Base-by-base conservation (phyloP, 164 flowering plant species). In the Paratinospora sagittata region DNA sequence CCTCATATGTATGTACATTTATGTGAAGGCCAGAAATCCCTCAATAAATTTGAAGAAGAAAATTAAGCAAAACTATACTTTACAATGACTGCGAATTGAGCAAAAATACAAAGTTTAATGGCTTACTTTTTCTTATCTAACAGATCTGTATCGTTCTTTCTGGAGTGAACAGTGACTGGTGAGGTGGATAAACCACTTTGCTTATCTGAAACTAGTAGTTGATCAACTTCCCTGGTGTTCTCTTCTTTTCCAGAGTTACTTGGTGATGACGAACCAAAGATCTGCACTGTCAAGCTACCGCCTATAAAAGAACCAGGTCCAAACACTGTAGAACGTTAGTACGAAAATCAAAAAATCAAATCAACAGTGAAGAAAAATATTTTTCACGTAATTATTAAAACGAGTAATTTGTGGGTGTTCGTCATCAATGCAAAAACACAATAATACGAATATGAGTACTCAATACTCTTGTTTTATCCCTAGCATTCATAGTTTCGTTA, bases 271-370 rank as follows among this genome's bases (percentile, higher is more conserved):
- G 87, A 79, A 39, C 90, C 91, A 57, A 72, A 73, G 66, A 91
- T 80, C 84, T 91, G 92, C 73, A 91, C 93, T 33, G 84, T 80
- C 71, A 91, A 78, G 84, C 93, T 91, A 69, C 97, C 97, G 72
- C 79, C 96, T 90, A 24, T 69, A 81, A 52, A 36, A 37, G 75
- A 39, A 68, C n/a, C n/a, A 61, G 47, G 33, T 61, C 0, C 41
- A 36, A 66, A 19, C 58, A 45, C 61, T n/a, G n/a, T n/a, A n/a
- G n/a, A 36, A 30, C 17, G 11, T 17, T 69, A 68, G 30, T 12
- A 33, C 41, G 9, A 62, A 55, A 63, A 21, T 10, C 41, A 23
- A 16, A n/a, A n/a, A n/a, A n/a, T n/a, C n/a, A n/a, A n/a, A n/a
- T 34, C 24, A n/a, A 21, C 3, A 9, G 1, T 11, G 66, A 26